phyloP scores from a whole-genome alignment of 345 rosid genomes.

The Eucalyptus sp. region DNA sequence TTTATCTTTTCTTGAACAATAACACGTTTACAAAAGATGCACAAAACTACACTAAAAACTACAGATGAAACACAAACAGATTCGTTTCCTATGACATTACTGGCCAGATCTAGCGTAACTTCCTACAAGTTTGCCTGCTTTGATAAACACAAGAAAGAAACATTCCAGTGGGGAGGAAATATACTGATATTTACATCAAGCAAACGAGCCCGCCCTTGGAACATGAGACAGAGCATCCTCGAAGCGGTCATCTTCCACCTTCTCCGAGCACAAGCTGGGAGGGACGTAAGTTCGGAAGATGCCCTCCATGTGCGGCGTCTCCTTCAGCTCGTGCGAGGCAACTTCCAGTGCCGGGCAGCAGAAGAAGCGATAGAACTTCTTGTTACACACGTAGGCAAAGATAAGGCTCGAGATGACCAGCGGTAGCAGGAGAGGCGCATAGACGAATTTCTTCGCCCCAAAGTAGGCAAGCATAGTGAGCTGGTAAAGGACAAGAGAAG shows the following conservation, averaged over 20 bases:
- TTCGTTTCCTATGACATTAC: neutral
- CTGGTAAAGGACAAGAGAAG: conserved; percentile 62
- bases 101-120: neutral
- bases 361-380: conserved; percentile 65
- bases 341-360: conserved; percentile 56
- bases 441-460: conserved; percentile 36
- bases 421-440: conserved; percentile 25
- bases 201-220: conserved; percentile 17
- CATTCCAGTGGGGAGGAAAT: neutral
- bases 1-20: neutral
- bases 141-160: neutral
- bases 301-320: conserved; percentile 45
- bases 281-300: conserved; percentile 51
- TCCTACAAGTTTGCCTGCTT: neutral
- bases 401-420: conserved; percentile 34
- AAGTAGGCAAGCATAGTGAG: conserved; percentile 62
- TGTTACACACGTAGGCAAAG: conserved; percentile 42
- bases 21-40: neutral
- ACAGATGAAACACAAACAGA: neutral
- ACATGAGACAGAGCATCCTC: conserved; percentile 61
- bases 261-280: conserved; percentile 55
- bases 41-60: neutral
- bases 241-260: conserved; percentile 46
- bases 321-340: conserved; percentile 46
- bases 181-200: conserved; percentile 1